phyloP scores from a whole-genome alignment of 148 eudicot genomes.

The Chenopodium formosanum region DNA sequence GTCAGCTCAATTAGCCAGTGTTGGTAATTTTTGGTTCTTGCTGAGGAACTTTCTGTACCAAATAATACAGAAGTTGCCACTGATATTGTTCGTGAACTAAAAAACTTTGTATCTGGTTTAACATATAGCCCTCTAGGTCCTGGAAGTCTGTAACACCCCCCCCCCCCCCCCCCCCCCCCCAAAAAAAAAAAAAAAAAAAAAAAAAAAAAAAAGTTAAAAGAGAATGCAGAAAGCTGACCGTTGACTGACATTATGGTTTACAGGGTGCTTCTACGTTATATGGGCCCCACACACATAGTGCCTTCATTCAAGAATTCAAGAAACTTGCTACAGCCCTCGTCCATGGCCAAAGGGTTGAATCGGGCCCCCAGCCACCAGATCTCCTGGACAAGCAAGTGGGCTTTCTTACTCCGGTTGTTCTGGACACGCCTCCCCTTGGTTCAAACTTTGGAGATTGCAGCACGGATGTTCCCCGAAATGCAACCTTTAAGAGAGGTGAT shows the following conservation, averaged over 20 bases:
- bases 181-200: neutral
- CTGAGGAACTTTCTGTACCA: neutral
- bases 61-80: no score
- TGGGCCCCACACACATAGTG: conserved; percentile 88
- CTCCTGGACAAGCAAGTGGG: conserved; percentile 78
- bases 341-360: conserved; percentile 40
- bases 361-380: conserved; percentile 89
- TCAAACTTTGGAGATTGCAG: conserved; percentile 61
- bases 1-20: neutral
- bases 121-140: no score
- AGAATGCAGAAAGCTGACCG: neutral
- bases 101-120: no score
- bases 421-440: conserved; percentile 67
- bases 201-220: no score
- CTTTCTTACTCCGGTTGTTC: conserved; percentile 67
- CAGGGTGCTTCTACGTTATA: conserved; percentile 96
- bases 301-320: conserved; percentile 86
- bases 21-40: no score
- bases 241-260: conserved; percentile 11
- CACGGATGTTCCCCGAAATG: conserved; percentile 56
- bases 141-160: no score
- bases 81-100: no score
- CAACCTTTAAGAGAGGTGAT: conserved; percentile 69
- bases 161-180: no score
- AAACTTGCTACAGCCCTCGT: conserved; percentile 71